Evolutionary conservation across 352 stramenopile species (phyloP).

Genomic region (Phytophthora citricola): DNA sequence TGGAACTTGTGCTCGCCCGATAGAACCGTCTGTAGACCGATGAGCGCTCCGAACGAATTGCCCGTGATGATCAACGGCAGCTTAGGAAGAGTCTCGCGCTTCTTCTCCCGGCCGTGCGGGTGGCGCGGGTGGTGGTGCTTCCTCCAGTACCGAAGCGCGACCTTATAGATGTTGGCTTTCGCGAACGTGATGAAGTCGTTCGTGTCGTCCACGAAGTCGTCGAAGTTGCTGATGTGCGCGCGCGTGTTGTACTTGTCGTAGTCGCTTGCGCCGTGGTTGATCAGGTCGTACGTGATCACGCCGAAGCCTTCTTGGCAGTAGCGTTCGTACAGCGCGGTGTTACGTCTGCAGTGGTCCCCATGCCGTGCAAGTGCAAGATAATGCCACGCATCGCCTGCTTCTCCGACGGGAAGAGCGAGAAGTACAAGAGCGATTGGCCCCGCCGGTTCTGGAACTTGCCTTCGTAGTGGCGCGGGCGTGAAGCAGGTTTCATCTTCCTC

Average conservation of each 20-base stretch:
- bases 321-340: conserved; percentile 54
- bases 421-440: conserved; percentile 62
- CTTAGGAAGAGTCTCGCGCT: conserved; percentile 22
- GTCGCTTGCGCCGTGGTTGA: conserved; percentile 53
- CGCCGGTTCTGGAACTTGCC: conserved; percentile 60
- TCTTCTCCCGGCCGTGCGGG: conserved; percentile 33
- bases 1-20: conserved; percentile 50
- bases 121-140: conserved; percentile 40
- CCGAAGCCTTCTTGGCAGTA: conserved; percentile 55
- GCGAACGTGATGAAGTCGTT: conserved; percentile 53
- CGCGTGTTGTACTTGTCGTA: conserved; percentile 42
- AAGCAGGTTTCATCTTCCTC: conserved; percentile 17
- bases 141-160: conserved; percentile 39
- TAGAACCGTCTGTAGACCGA: conserved; percentile 50
- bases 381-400: conserved; percentile 49
- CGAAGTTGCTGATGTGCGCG: conserved; percentile 46
- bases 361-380: conserved; percentile 64
- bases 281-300: conserved; percentile 64
- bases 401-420: conserved; percentile 54
- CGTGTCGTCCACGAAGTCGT: conserved; percentile 53
- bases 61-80: conserved; percentile 49
- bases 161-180: conserved; percentile 40
- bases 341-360: conserved; percentile 67
- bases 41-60: conserved; percentile 46
- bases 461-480: conserved; percentile 37